A percentile compares a stretch with the other conserved stretches of the same genome.
Evolutionary conservation across 495 filamentous ascomycete genomes (phyloP).

Genomic region (Haplographium delicatum): DNA sequence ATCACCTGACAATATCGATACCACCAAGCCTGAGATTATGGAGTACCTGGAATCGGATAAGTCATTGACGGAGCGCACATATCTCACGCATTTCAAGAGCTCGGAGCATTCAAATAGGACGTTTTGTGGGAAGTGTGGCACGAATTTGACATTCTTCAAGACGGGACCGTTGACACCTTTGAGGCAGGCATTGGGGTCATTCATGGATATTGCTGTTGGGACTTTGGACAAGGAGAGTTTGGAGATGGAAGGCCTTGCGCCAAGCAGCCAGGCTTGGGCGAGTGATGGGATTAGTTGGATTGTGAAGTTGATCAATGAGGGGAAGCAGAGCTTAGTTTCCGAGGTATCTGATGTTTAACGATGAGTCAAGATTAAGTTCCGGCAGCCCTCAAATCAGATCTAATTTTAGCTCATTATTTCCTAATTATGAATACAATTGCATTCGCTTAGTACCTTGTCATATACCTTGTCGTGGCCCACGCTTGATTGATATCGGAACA

Average conservation of each 20-base stretch:
- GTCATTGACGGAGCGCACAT: background rate
- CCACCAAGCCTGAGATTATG: background rate
- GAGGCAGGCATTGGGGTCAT: background rate
- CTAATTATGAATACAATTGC: too few species aligned
- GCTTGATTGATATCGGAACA: too few species aligned
- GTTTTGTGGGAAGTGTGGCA: conserved; percentile 16
- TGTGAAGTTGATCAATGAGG: conserved; percentile 2
- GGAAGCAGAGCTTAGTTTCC: background rate
- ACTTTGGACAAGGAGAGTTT: conserved; percentile 9
- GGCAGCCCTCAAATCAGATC: too few species aligned
- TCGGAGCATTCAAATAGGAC: conserved; percentile 4
- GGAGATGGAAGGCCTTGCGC: conserved; percentile 6
- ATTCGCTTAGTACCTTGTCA: too few species aligned
- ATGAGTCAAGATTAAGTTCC: too few species aligned
- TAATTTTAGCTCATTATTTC: too few species aligned
- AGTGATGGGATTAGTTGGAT: conserved; percentile 14
- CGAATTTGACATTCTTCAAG: conserved; percentile 11
- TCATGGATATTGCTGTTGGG: conserved; percentile 4
- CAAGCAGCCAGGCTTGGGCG: background rate
- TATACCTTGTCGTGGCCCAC: too few species aligned
- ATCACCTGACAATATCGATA: background rate
- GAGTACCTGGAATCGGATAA: conserved; percentile 1
- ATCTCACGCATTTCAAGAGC: background rate
- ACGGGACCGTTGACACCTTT: background rate
- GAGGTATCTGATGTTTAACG: background rate